Conservation (phyloP, 2,329 filamentous ascomycete genomes). For the Nigrospora sphaerica region DNA sequence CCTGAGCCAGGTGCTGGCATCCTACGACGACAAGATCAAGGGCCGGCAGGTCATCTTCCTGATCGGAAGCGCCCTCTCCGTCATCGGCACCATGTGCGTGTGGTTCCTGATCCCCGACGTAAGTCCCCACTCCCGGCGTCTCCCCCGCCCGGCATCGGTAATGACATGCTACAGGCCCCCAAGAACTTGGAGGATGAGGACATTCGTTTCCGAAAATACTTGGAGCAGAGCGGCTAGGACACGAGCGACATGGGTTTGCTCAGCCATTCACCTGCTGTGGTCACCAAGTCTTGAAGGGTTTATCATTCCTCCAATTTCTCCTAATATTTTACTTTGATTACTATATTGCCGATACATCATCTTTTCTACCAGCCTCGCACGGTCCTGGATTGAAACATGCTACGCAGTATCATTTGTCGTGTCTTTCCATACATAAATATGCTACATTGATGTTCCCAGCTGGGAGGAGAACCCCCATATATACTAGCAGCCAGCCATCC, state of each 20-base stretch:
- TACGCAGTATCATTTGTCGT: no score
- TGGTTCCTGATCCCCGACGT: constrained; percentile 1
- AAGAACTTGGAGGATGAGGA: constrained; percentile 13
- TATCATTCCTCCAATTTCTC: no score
- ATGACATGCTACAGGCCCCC: constrained; percentile 9
- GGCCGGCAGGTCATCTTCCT: background rate
- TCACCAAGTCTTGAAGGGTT: no score
- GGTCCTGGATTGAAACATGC: no score
- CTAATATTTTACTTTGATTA: no score
- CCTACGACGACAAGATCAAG: background rate
- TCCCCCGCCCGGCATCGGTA: background rate
- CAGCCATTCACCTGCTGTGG: no score
- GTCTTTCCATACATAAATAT: no score
- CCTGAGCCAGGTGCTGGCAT: background rate
- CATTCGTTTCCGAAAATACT: constrained; percentile 10
- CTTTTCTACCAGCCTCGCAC: no score
- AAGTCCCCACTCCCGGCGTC: background rate
- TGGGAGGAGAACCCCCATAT: no score
- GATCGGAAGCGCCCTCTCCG: background rate
- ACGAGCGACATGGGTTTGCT: constrained; percentile 9
- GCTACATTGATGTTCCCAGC: no score
- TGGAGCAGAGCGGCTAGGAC: constrained; percentile 12
- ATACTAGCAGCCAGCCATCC: no score
- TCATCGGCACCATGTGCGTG: background rate
- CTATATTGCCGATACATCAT: no score